These are phyloP conservation scores for Berberis vulgaris DNA, from an alignment of 164 flowering plant genomes.

Conservation along the genomic window DNA sequence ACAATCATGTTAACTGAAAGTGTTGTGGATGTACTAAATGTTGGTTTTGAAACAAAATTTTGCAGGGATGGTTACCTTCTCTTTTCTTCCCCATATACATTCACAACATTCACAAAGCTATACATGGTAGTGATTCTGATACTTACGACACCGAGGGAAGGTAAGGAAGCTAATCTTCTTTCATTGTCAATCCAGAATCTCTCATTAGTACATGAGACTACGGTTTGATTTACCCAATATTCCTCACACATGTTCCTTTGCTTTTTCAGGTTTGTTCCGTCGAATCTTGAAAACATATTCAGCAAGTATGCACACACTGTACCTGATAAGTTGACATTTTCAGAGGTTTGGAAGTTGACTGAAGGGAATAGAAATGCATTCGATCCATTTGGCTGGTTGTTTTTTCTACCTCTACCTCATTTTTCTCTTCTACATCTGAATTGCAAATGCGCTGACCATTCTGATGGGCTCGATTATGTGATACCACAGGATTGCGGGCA, in stretches of 20 bases:
- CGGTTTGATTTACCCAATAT: no score
- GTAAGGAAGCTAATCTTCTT: constrained; percentile 14
- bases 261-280: constrained; percentile 38
- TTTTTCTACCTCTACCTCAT: background rate
- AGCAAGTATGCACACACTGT: constrained; percentile 60
- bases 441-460: no score
- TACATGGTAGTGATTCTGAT: constrained; percentile 80
- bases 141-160: constrained; percentile 83
- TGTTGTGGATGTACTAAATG: background rate
- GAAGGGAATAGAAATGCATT: constrained; percentile 45
- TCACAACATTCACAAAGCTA: constrained; percentile 62
- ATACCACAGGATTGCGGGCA: no score
- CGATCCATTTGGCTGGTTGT: constrained; percentile 66
- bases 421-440: background rate
- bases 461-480: no score
- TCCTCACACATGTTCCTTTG: no score
- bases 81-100: constrained; percentile 69
- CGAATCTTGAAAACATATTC: constrained; percentile 52
- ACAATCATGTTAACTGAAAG: background rate
- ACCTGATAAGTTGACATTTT: constrained; percentile 44
- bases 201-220: no score
- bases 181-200: no score
- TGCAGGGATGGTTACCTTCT: constrained; percentile 76
- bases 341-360: constrained; percentile 71
- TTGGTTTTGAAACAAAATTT: background rate